phyloP scores from a whole-genome alignment of 129 eudicot genomes.

The Artemisia argyi region DNA sequence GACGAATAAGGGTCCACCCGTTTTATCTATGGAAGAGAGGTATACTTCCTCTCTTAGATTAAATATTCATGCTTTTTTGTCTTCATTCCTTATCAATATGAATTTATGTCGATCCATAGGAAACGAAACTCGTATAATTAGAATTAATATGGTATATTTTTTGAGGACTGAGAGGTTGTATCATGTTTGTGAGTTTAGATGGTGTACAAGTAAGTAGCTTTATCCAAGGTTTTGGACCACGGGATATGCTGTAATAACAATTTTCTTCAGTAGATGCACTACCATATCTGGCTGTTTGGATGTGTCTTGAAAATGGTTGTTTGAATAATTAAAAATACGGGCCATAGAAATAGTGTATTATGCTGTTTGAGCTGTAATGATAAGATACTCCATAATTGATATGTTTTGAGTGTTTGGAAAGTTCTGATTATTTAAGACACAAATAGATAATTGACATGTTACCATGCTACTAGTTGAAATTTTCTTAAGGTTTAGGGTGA shows the following conservation, averaged over 20 bases:
- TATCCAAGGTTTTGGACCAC: no score
- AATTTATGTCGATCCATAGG: no score
- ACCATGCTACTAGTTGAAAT: background rate
- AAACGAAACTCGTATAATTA: background rate
- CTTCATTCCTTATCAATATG: background rate
- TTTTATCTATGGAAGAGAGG: constrained; percentile 93
- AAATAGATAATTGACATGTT: background rate
- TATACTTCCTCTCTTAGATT: constrained; percentile 20
- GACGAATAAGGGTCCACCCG: constrained; percentile 89
- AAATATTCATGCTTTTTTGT: background rate
- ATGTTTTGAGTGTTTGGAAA: background rate
- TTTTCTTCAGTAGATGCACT: background rate
- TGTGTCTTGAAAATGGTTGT: background rate
- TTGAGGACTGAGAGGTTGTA: background rate
- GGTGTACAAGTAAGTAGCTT: no score
- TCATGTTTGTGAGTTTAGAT: background rate
- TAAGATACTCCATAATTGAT: background rate
- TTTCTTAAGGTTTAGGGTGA: background rate
- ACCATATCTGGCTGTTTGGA: background rate
- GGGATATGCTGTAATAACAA: background rate
- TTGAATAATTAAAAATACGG: background rate
- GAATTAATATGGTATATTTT: constrained; percentile 4
- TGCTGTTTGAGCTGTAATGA: background rate
- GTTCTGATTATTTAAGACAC: background rate
- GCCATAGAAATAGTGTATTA: background rate